phyloP scores from a whole-genome alignment of 2,329 filamentous ascomycete species.

The Metarhizium humberi region DNA sequence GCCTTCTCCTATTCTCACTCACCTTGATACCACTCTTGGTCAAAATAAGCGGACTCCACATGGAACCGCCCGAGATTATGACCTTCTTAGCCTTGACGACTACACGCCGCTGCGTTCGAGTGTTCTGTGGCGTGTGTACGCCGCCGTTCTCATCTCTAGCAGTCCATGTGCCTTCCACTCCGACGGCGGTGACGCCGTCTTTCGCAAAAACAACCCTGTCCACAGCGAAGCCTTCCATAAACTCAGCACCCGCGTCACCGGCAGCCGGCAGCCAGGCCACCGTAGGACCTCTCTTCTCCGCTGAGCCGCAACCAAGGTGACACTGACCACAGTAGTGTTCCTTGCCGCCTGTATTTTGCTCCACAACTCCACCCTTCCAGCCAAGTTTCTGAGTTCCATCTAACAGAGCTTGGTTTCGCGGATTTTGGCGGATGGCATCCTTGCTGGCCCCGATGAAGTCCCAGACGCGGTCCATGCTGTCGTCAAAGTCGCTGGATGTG shows the following conservation, averaged over 20 bases:
- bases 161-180: constrained; percentile 67
- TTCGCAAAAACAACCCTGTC: constrained; percentile 62
- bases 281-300: constrained; percentile 69
- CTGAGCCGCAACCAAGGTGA: constrained; percentile 51
- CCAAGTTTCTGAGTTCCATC: constrained; percentile 68
- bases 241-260: constrained; percentile 64
- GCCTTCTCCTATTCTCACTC: constrained; percentile 11
- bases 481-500: constrained; percentile 62
- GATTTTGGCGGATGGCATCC: constrained; percentile 61
- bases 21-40: constrained; percentile 67
- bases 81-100: constrained; percentile 72
- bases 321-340: constrained; percentile 68
- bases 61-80: constrained; percentile 65
- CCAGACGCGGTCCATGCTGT: constrained; percentile 71
- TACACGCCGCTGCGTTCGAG: constrained; percentile 48
- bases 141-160: constrained; percentile 57
- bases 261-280: constrained; percentile 75
- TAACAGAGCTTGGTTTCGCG: constrained; percentile 60
- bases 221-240: constrained; percentile 74
- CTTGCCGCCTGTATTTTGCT: constrained; percentile 68
- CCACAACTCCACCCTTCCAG: constrained; percentile 58
- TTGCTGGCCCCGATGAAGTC: constrained; percentile 66
- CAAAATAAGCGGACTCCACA: constrained; percentile 70
- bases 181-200: constrained; percentile 48
- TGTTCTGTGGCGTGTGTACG: constrained; percentile 38